Evolutionary conservation across 2,329 filamentous ascomycete genomes (phyloP), one percentile per base, ranked within the genome.

Genomic region (Botryotinia globosa): DNA sequence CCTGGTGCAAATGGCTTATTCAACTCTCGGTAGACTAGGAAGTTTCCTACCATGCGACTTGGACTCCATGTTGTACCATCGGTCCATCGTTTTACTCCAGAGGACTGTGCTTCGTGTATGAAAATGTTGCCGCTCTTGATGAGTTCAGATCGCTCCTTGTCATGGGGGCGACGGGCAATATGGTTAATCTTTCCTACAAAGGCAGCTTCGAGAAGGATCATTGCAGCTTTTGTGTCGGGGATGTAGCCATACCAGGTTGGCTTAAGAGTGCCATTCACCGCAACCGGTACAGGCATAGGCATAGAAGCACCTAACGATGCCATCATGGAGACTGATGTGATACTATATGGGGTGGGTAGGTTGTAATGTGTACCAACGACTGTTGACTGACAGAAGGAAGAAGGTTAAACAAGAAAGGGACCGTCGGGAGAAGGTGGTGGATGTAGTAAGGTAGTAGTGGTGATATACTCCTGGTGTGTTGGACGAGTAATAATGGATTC

Each of bases 21-120:
- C 93, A 99, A 98, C 81, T 99, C 96, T 44, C 96, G 89, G 80
- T 99, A 99, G 1, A 96, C 98, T 73, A 99, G 83, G 82, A 99
- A 99, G 84, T 96, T 98, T 69, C 96, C 96, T 0, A 96, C 97
- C 2, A 98, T 96, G 72, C 96, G 89, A 83, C 94, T 97, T 0
- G 94, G 94, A 77, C 93, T 97, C 94, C 94, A 98, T 10, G 91
- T 91, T 18, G 95, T 89, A 22, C 94, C 94, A 77, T 98, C 94
- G 0, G 94, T 97, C 94, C 94, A 98, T 72, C 94, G 87, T 83
- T 97, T 97, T 83, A 97, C 97, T 8, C 94, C 94, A 0, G 94
- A 97, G 0, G 93, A 91, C 74, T 93, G 91, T 81, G 97, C 94
- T 79, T 97, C 94, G 81, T 97, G 98, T 76, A 97, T 93, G 82